Evolutionary conservation across 1,139 yeast genomes (phyloP).

Genomic region (Hanseniaspora uvarum): DNA sequence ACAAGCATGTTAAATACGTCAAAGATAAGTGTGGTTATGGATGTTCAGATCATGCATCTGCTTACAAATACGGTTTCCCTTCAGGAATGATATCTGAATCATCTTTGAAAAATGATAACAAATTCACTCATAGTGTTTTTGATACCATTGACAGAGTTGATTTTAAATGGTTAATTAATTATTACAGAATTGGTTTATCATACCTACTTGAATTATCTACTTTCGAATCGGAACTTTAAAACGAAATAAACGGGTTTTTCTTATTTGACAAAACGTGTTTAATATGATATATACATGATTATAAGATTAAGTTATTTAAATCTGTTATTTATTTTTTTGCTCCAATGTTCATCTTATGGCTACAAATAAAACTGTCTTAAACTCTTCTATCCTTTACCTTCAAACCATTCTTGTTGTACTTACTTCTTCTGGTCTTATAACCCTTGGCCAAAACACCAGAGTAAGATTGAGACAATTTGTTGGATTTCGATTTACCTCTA

Average conservation of each 20-base stretch:
- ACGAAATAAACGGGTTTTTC: too few relatives aligned
- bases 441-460: constrained; percentile 93
- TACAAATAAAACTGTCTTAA: too few relatives aligned
- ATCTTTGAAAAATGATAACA: constrained; percentile 51
- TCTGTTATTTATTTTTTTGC: constrained; percentile 22
- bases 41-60: constrained; percentile 87
- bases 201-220: constrained; percentile 55
- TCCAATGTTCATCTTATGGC: too few relatives aligned
- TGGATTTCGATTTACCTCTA: constrained; percentile 97
- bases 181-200: constrained; percentile 63
- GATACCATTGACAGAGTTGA: constrained; percentile 78
- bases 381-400: constrained; percentile 74
- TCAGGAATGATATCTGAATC: constrained; percentile 74
- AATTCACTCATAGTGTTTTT: constrained; percentile 61
- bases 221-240: constrained; percentile 20
- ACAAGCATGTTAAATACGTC: constrained; percentile 44
- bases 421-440: constrained; percentile 88
- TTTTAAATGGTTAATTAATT: constrained; percentile 67
- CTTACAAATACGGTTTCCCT: constrained; percentile 73
- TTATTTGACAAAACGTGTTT: not conserved
- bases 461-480: constrained; percentile 85
- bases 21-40: constrained; percentile 84
- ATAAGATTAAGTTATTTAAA: too few relatives aligned
- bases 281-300: not conserved
- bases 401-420: constrained; percentile 59